Percentiles rank a stretch among this genome's conserved stretches.
These are phyloP conservation scores for Phialocephala subalpina DNA, from an alignment of 2,329 filamentous ascomycete species.

Conservation along the genomic window DNA sequence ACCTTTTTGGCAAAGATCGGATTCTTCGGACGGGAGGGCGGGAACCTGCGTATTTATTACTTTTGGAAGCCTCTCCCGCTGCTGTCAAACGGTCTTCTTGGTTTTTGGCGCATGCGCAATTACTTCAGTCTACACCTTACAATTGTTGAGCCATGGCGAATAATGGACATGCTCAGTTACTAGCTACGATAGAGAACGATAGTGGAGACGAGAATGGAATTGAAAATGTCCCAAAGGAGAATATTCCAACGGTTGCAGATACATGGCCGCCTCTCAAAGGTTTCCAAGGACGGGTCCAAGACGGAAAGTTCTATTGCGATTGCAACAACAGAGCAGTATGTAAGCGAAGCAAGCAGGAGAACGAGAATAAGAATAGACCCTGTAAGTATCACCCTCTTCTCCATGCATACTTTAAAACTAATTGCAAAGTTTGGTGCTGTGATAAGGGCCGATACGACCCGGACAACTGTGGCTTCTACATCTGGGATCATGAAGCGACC, in stretches of 20 bases:
- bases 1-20: neutral
- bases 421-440: neutral
- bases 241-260: too few relatives aligned
- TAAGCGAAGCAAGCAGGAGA: neutral
- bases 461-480: neutral
- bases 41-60: neutral
- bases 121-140: neutral
- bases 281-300: neutral
- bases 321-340: neutral
- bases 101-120: neutral
- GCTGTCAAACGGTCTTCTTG: neutral
- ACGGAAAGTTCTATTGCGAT: conserved; percentile 6
- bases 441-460: neutral
- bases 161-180: neutral
- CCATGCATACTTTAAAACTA: neutral
- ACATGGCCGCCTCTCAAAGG: neutral
- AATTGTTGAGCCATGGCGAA: neutral
- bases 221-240: neutral
- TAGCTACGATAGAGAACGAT: neutral
- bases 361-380: neutral
- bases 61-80: neutral
- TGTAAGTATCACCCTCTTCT: neutral
- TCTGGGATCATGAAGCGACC: neutral
- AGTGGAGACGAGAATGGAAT: neutral
- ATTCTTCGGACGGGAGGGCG: neutral